Evolutionary conservation across 768 basidiomycete genomes (phyloP).

Genomic region (Amanita polypyramis): DNA sequence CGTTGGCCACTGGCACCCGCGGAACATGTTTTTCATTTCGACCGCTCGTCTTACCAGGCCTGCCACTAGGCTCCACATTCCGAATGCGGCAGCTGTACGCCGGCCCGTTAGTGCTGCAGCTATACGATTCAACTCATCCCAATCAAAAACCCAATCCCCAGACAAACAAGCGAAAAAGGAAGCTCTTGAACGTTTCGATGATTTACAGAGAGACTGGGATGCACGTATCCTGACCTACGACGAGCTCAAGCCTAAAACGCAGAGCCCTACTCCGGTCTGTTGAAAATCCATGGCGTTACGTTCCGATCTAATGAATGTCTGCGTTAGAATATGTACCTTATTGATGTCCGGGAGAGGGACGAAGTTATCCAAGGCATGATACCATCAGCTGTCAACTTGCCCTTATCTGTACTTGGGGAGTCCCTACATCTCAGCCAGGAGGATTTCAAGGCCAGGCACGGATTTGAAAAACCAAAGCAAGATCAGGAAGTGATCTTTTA

Average conservation of each 20-base stretch:
- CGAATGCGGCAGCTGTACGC: neutral
- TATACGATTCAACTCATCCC: conserved; percentile 25
- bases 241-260: conserved; percentile 69
- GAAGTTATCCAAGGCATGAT: conserved; percentile 90
- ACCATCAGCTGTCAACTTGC: conserved; percentile 85
- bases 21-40: conserved; percentile 21
- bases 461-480: conserved; percentile 64
- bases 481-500: conserved; percentile 79
- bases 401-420: conserved; percentile 65
- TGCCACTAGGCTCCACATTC: conserved; percentile 5
- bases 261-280: conserved; percentile 59
- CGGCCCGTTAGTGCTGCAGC: neutral
- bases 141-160: conserved; percentile 17
- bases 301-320: conserved; percentile 6
- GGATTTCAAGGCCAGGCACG: conserved; percentile 51
- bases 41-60: conserved; percentile 16
- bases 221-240: conserved; percentile 66
- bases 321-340: conserved; percentile 54
- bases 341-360: conserved; percentile 90
- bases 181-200: conserved; percentile 24
- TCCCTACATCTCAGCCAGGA: conserved; percentile 48
- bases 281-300: conserved; percentile 3
- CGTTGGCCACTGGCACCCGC: neutral
- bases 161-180: conserved; percentile 18
- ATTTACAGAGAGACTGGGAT: conserved; percentile 65